These are phyloP conservation scores for Sarcodon aspratus DNA, from an alignment of 768 basidiomycete genomes.

Conservation along the genomic window DNA sequence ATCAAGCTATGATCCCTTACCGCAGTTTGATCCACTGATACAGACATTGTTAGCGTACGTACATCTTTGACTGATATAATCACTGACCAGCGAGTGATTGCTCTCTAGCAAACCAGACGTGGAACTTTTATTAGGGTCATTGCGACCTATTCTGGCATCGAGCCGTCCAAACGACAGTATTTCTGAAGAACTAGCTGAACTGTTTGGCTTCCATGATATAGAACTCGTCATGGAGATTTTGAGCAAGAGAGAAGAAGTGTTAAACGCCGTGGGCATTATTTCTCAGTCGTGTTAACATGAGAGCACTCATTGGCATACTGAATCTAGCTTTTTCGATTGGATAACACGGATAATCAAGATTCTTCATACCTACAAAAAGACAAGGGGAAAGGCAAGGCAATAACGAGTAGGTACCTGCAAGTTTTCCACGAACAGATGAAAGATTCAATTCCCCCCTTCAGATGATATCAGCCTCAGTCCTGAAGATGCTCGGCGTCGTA, in stretches of 20 bases:
- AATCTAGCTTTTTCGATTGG: slow-evolving; percentile 1
- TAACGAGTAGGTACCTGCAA: slow-evolving; percentile 4
- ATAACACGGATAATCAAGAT: background rate
- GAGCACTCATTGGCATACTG: background rate
- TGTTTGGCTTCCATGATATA: slow-evolving; percentile 77
- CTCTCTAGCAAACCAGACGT: slow-evolving; percentile 15
- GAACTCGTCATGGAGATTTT: slow-evolving; percentile 69
- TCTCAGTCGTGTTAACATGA: background rate
- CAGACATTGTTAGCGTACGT: background rate
- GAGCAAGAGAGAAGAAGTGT: slow-evolving; percentile 35
- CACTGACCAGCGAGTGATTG: background rate
- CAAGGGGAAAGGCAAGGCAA: slow-evolving; percentile 3
- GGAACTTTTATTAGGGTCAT: slow-evolving; percentile 12
- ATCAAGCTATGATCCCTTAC: background rate
- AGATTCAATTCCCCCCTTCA: background rate
- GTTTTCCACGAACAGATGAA: background rate
- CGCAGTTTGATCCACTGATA: background rate
- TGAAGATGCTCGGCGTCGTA: slow-evolving; percentile 43
- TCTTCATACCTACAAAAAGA: background rate
- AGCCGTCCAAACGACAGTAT: slow-evolving; percentile 54
- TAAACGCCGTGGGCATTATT: background rate
- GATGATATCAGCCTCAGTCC: slow-evolving; percentile 21
- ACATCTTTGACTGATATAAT: background rate
- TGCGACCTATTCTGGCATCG: slow-evolving; percentile 34
- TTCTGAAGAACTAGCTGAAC: slow-evolving; percentile 65